Base-by-base conservation (phyloP, 2,329 filamentous ascomycete species). In the Bipolaris gigantea region DNA sequence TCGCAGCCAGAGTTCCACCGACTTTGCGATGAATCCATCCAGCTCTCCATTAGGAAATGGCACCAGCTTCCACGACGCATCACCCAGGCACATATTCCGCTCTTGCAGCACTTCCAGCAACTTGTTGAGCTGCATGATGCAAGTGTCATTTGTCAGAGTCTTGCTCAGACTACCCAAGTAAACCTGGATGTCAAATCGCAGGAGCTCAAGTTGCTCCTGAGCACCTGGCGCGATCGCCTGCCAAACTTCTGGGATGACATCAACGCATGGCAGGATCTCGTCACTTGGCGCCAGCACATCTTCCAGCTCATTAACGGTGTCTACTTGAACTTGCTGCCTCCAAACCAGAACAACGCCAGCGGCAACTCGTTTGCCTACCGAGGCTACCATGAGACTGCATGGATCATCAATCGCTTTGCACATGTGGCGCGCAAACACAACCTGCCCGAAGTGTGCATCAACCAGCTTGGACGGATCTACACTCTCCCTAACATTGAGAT, bases 211-310 rank as follows among this genome's bases (percentile, higher is more conserved):
- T 78, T 99, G 48, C 84, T 97, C 3, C 83, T 99, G 5, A 91
- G 91, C 50, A 94, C 93, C 7, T 99, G 94, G 94, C 87, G 94
- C 53, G 94, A 99, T 72, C 85, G 94, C 44, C 79, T 99, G 48
- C 94, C 94, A 1, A 99, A 99, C 70, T 89, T 96, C 3, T 99
- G 94, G 94, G 94, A 99, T 73, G 94, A 99, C 73, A 99, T 99
- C 74, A 96, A 95, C 61, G 91, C 94, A 35, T 99, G 94, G 94
- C 94, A 99, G 74, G 95, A 99, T 71, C 80, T 99, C 36, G 94
- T 99, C n/a, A 99, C 94, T 1, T 99, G 94, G 94, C 87, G 94
- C 63, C 95, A 99, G 73, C 94, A 99, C 75, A 97, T 99, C 56
- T 99, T 99, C 79, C 89, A 92, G 53, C 83, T 99, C 21, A 97